Conservation (phyloP, 371 early-diverging fungal genomes). For the Cokeromyces recurvatus region DNA sequence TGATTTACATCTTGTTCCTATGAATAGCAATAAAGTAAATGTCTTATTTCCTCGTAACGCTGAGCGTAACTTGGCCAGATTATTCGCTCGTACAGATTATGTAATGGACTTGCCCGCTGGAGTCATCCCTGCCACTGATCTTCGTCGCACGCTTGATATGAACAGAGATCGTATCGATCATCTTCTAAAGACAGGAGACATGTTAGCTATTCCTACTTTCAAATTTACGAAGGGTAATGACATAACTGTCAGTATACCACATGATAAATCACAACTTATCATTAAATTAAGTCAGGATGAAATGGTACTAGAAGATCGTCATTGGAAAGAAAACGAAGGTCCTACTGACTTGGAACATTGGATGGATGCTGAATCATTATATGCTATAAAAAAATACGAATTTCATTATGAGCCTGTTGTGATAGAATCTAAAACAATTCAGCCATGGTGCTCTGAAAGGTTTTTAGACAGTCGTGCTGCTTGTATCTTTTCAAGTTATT, state of each 20-base stretch:
- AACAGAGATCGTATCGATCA: conserved; percentile 32
- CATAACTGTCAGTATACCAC: conserved; percentile 17
- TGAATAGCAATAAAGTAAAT: conserved; percentile 17
- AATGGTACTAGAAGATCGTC: conserved; percentile 32
- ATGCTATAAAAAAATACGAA: conserved; percentile 40
- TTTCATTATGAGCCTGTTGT: conserved; percentile 46
- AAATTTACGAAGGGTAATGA: conserved; percentile 18
- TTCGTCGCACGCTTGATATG: conserved; percentile 30
- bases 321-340: conserved; percentile 43
- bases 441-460: conserved; percentile 48
- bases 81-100: conserved; percentile 37
- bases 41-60: conserved; percentile 41
- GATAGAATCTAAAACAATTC: conserved; percentile 33
- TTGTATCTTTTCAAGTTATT: conserved; percentile 39
- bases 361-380: conserved; percentile 29
- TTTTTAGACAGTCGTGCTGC: conserved; percentile 45
- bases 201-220: conserved; percentile 42
- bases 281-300: conserved; percentile 11
- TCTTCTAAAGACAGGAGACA: conserved; percentile 28
- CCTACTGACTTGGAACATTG: conserved; percentile 39
- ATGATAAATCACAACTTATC: conserved; percentile 26
- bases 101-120: conserved; percentile 33
- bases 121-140: conserved; percentile 35
- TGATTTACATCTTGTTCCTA: conserved; percentile 31
- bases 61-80: conserved; percentile 44